phyloP scores from a whole-genome alignment of 2,329 filamentous ascomycete species.

The Penicillium sp. region DNA sequence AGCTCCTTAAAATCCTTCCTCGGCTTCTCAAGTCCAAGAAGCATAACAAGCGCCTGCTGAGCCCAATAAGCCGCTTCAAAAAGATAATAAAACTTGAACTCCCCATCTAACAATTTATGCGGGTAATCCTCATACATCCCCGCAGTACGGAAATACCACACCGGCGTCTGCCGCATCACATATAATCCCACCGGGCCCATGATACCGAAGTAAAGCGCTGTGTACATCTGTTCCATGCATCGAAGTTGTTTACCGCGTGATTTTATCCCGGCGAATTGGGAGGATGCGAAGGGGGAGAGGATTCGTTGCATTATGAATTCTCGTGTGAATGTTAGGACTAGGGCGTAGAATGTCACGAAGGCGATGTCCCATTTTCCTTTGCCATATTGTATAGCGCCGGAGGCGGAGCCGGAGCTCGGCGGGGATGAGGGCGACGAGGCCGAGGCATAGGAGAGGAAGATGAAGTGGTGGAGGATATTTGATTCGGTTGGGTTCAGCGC shows the following conservation, averaged over 20 bases:
- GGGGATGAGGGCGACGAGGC: too few relatives aligned
- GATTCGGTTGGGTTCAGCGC: constrained; percentile 72
- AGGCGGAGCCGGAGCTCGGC: too few relatives aligned
- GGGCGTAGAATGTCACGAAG: constrained; percentile 83
- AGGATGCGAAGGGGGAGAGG: constrained; percentile 72
- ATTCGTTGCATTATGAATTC: constrained; percentile 93
- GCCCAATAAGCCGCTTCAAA: constrained; percentile 92
- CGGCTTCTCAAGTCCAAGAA: constrained; percentile 84
- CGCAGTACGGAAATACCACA: constrained; percentile 90
- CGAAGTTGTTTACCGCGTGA: constrained; percentile 76
- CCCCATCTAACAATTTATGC: constrained; percentile 74
- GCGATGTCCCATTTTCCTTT: constrained; percentile 84
- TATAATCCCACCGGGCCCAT: constrained; percentile 81
- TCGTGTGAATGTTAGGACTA: constrained; percentile 85
- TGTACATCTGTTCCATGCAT: constrained; percentile 95
- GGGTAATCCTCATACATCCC: constrained; percentile 88
- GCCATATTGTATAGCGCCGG: constrained; percentile 69
- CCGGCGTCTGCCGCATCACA: constrained; percentile 84
- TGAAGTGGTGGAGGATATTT: constrained; percentile 75
- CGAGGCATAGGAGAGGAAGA: constrained; percentile 88
- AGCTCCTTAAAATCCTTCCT: constrained; percentile 92
- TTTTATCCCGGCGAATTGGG: constrained; percentile 67
- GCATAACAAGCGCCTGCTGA: constrained; percentile 83
- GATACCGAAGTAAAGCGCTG: constrained; percentile 80
- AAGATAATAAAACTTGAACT: constrained; percentile 91